These are phyloP conservation scores for Rhododendron mucronatum DNA, from an alignment of 148 eudicot species.

Conservation along the genomic window DNA sequence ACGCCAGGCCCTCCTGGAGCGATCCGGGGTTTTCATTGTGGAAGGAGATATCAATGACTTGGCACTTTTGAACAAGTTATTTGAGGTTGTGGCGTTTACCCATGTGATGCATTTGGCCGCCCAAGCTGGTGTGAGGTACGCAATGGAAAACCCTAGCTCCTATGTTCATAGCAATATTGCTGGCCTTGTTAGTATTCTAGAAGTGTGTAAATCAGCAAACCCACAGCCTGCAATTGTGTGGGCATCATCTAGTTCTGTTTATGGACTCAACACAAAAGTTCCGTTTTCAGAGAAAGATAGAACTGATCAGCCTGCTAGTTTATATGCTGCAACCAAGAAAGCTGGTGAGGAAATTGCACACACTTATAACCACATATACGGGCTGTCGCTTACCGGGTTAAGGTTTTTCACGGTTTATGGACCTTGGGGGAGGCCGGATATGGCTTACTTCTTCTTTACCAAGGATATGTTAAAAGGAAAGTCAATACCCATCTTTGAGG, in stretches of 20 bases:
- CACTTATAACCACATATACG: conserved; percentile 76
- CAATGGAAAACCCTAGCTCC: conserved; percentile 77
- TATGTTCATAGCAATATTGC: conserved; percentile 83
- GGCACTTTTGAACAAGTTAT: conserved; percentile 47
- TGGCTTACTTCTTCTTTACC: conserved; percentile 82
- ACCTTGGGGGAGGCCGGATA: conserved; percentile 87
- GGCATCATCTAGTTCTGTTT: conserved; percentile 81
- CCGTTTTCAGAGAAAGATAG: conserved; percentile 76
- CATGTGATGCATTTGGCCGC: conserved; percentile 95
- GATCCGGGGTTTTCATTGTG: conserved; percentile 62
- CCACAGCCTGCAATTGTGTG: conserved; percentile 85
- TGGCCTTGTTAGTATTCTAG: conserved; percentile 65
- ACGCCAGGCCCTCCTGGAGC: conserved; percentile 52
- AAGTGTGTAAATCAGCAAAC: conserved; percentile 61
- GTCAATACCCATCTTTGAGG: conserved; percentile 65
- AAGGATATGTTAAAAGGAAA: conserved; percentile 70
- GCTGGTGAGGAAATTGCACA: conserved; percentile 87
- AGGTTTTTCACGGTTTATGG: conserved; percentile 83
- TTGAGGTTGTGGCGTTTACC: conserved; percentile 56
- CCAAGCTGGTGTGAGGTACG: conserved; percentile 80
- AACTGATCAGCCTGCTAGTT: conserved; percentile 81
- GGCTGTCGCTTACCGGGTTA: conserved; percentile 66
- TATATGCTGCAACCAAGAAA: conserved; percentile 81
- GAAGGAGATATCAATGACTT: conserved; percentile 82
- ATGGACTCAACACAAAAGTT: conserved; percentile 70